phyloP scores from a whole-genome alignment of 768 basidiomycete species.

The Tephrocybe sp. region DNA sequence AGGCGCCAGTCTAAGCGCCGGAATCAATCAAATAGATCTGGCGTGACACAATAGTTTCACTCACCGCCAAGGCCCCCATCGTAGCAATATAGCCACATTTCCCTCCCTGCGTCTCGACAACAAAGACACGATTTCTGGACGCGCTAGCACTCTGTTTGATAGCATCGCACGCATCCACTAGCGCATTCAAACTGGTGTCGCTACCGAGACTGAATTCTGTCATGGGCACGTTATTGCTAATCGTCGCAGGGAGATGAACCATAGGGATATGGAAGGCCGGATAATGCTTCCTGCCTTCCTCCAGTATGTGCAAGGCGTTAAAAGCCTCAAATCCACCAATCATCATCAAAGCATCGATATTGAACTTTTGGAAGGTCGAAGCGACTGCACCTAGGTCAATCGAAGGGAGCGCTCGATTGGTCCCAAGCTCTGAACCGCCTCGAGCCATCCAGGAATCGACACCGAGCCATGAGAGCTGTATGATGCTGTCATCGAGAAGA shows the following conservation, averaged over 20 bases:
- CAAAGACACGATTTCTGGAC: slow-evolving; percentile 93
- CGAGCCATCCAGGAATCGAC: slow-evolving; percentile 96
- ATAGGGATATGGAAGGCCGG: slow-evolving; percentile 95
- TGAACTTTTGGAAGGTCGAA: slow-evolving; percentile 84
- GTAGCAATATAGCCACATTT: slow-evolving; percentile 95
- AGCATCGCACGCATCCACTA: slow-evolving; percentile 96
- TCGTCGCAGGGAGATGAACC: slow-evolving; percentile 93
- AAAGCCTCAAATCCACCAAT: slow-evolving; percentile 98
- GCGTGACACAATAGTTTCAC: slow-evolving; percentile 26
- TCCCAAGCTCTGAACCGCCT: slow-evolving; percentile 96
- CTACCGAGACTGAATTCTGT: slow-evolving; percentile 95
- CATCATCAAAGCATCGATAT: slow-evolving; percentile 76
- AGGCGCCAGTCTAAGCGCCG: slow-evolving; percentile 73
- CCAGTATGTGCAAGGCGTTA: slow-evolving; percentile 71
- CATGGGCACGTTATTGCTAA: slow-evolving; percentile 97
- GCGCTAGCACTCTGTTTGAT: slow-evolving; percentile 99
- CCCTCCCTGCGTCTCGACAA: slow-evolving; percentile 97
- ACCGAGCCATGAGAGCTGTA: slow-evolving; percentile 90
- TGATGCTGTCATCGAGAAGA: slow-evolving; percentile 83
- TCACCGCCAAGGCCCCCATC: slow-evolving; percentile 91
- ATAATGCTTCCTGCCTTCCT: slow-evolving; percentile 78
- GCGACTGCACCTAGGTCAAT: slow-evolving; percentile 87
- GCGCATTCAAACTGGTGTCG: slow-evolving; percentile 96
- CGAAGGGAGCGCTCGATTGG: slow-evolving; percentile 87
- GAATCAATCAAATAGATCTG: neutral